phyloP scores from a whole-genome alignment of 345 rosid species.

The Populus davidiana region DNA sequence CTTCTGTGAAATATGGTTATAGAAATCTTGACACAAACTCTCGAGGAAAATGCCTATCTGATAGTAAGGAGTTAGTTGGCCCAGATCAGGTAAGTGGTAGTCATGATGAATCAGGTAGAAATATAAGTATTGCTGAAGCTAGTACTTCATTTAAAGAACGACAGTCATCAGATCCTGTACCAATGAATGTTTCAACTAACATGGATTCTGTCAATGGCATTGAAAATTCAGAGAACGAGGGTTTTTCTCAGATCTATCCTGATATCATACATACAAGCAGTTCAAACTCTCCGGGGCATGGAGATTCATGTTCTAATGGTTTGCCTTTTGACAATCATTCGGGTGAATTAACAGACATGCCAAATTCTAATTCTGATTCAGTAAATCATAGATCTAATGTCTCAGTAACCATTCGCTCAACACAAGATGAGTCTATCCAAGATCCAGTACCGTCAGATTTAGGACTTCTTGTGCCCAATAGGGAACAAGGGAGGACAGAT shows the following conservation, averaged over 20 bases:
- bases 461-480: slow-evolving; percentile 44
- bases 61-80: slow-evolving; percentile 38
- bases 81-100: slow-evolving; percentile 43
- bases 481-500: slow-evolving; percentile 40
- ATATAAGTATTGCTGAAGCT: slow-evolving; percentile 39
- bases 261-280: slow-evolving; percentile 28
- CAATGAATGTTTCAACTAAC: slow-evolving; percentile 44
- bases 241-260: slow-evolving; percentile 31
- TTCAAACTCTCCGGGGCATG: slow-evolving; percentile 30
- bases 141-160: slow-evolving; percentile 42
- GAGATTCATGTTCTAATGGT: slow-evolving; percentile 25
- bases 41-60: slow-evolving; percentile 32
- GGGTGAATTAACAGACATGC: slow-evolving; percentile 24
- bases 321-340: slow-evolving; percentile 29
- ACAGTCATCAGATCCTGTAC: slow-evolving; percentile 45
- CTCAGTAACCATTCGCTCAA: slow-evolving; percentile 17
- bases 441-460: slow-evolving; percentile 43
- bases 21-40: slow-evolving; percentile 25
- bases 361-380: slow-evolving; percentile 24
- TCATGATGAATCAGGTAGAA: slow-evolving; percentile 36
- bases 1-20: slow-evolving; percentile 21
- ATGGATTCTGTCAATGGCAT: slow-evolving; percentile 44
- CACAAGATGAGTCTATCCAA: slow-evolving; percentile 33
- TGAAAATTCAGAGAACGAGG: slow-evolving; percentile 38
- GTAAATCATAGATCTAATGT: slow-evolving; percentile 30